Percentiles rank a stretch among this genome's conserved stretches.
phyloP scores from a whole-genome alignment of 2,329 filamentous ascomycete species.

The Shiraia sp. region DNA sequence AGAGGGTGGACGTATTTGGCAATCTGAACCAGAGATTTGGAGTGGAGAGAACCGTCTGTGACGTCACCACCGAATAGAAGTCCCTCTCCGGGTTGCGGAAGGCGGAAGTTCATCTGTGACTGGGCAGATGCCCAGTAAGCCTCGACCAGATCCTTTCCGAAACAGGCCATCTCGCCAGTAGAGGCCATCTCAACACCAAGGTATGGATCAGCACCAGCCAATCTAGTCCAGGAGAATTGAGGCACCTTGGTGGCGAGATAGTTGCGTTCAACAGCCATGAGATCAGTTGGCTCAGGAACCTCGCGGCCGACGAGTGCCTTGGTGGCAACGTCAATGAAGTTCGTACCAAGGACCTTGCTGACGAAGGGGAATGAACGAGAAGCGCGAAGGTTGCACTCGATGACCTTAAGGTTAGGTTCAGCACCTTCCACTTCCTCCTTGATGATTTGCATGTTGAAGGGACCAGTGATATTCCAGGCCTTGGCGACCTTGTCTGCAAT shows the following conservation, averaged over 20 bases:
- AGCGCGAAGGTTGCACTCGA: conserved; percentile 96
- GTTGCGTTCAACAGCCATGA: conserved; percentile 86
- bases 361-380: conserved; percentile 98
- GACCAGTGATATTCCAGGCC: conserved; percentile 95
- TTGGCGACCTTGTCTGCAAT: conserved; percentile 96
- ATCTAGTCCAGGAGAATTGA: conserved; percentile 98
- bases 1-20: conserved; percentile 87
- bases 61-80: conserved; percentile 90
- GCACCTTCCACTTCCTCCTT: conserved; percentile 80
- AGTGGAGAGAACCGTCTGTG: conserved; percentile 47
- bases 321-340: conserved; percentile 96
- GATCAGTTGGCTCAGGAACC: conserved; percentile 81
- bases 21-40: conserved; percentile 73
- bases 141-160: conserved; percentile 92
- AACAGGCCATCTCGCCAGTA: conserved; percentile 98
- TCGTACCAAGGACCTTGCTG: conserved; percentile 92
- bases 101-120: conserved; percentile 98
- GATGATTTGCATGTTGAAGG: conserved; percentile 99
- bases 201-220: conserved; percentile 96
- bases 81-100: conserved; percentile 92
- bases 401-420: conserved; percentile 83
- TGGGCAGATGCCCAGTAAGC: conserved; percentile 97
- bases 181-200: conserved; percentile 96
- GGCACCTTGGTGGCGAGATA: conserved; percentile 97
- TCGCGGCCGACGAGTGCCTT: conserved; percentile 85